Conservation (phyloP, 148 eudicot species). For the Chenopodium suecicum region DNA sequence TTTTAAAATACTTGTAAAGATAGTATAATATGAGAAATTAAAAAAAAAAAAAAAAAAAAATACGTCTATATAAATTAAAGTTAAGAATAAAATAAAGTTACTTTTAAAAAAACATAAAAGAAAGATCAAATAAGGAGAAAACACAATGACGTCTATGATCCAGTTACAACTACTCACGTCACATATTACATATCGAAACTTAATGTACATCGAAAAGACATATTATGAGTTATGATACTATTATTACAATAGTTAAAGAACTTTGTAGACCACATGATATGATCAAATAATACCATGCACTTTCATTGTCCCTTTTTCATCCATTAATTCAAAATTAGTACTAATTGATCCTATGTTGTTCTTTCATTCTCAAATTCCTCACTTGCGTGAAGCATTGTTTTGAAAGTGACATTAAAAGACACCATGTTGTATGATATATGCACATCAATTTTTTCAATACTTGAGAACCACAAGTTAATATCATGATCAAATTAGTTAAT, state of each 20-base stretch:
- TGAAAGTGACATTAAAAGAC: slow-evolving; percentile 15
- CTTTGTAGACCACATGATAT: not conserved
- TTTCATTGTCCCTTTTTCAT: not conserved
- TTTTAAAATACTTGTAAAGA: too few species aligned
- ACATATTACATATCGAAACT: too few species aligned
- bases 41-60: too few species aligned
- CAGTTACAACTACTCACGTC: too few species aligned
- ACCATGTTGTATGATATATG: not conserved
- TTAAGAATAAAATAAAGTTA: too few species aligned
- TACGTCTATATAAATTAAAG: too few species aligned
- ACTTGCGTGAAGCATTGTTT: slow-evolving; percentile 25
- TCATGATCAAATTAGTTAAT: not conserved
- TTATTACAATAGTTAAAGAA: too few species aligned
- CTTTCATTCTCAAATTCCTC: not conserved
- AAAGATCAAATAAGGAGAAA: too few species aligned
- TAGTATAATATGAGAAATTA: too few species aligned
- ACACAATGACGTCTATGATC: too few species aligned
- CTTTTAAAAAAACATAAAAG: too few species aligned
- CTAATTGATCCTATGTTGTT: not conserved
- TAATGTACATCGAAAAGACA: too few species aligned
- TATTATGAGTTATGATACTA: not conserved
- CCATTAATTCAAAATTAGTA: not conserved
- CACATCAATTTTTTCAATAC: not conserved
- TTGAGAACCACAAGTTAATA: slow-evolving; percentile 3
- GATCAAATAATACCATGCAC: not conserved